Percentiles rank a stretch among this genome's conserved stretches.
Conservation (phyloP, 2,329 filamentous ascomycete species). For the Graphilbum sp. region DNA sequence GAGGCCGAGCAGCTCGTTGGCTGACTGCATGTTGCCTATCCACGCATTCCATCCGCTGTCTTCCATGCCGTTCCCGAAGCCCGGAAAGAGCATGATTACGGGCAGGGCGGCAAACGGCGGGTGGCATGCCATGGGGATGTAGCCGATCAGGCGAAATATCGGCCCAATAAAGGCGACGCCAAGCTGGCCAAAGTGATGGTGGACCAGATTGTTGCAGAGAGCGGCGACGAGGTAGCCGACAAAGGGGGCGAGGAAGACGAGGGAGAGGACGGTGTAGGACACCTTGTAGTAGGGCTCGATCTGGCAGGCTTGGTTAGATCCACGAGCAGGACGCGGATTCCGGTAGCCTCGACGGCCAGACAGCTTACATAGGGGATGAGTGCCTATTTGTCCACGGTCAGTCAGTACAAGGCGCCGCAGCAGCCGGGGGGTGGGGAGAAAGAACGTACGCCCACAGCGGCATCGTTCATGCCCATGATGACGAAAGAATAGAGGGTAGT, state of each 20-base stretch:
- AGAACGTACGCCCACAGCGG: constrained; percentile 35
- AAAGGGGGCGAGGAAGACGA: constrained; percentile 51
- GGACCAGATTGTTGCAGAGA: constrained; percentile 46
- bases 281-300: constrained; percentile 46
- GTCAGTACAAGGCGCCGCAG: too few species aligned
- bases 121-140: constrained; percentile 47
- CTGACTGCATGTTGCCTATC: constrained; percentile 53
- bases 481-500: constrained; percentile 45
- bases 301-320: constrained; percentile 14
- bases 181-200: constrained; percentile 49
- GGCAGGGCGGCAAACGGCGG: constrained; percentile 54
- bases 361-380: constrained; percentile 28
- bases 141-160: constrained; percentile 44
- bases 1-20: constrained; percentile 59
- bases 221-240: constrained; percentile 48
- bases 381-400: too few species aligned
- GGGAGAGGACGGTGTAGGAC: constrained; percentile 45
- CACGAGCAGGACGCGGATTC: not conserved
- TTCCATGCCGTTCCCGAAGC: constrained; percentile 55
- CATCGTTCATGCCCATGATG: constrained; percentile 55
- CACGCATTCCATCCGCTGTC: constrained; percentile 44
- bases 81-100: constrained; percentile 46
- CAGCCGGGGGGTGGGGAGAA: not conserved
- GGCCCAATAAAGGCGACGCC: constrained; percentile 54
- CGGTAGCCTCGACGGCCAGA: not conserved